A percentile compares a stretch with the other conserved stretches of the same genome.
phyloP scores from a whole-genome alignment of 305 asterid species.

The Fraxinus sp. region DNA sequence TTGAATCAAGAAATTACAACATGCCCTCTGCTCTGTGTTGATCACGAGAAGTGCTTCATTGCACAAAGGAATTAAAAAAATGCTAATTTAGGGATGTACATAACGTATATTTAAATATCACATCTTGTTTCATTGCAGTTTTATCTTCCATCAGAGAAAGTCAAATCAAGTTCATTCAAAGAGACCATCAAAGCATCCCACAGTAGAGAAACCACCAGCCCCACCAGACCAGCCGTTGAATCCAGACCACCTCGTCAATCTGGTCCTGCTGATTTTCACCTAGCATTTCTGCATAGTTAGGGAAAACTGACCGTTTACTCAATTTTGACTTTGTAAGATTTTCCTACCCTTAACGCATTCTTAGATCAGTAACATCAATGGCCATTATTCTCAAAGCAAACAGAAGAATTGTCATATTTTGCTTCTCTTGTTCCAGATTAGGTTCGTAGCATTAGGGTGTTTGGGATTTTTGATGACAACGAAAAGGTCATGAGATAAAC shows the following conservation, averaged over 20 bases:
- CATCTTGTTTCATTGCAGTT: slow-evolving; percentile 44
- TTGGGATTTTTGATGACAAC: slow-evolving; percentile 15
- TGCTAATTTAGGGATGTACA: not conserved
- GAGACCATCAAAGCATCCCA: slow-evolving; percentile 45
- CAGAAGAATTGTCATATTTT: not conserved
- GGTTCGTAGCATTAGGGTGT: slow-evolving; percentile 10
- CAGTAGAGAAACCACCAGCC: slow-evolving; percentile 38
- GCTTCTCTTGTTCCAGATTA: slow-evolving; percentile 13
- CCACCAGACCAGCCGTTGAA: slow-evolving; percentile 32
- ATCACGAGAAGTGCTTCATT: not conserved
- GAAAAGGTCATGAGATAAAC: not conserved
- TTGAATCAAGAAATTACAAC: not conserved
- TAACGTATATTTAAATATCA: not conserved
- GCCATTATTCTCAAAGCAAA: not conserved
- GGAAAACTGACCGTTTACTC: not conserved
- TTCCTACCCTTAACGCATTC: not conserved
- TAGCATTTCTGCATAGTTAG: slow-evolving; percentile 56
- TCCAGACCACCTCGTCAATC: slow-evolving; percentile 25
- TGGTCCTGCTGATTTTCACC: slow-evolving; percentile 27
- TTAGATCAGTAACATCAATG: not conserved
- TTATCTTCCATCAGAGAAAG: slow-evolving; percentile 51
- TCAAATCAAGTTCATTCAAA: slow-evolving; percentile 48
- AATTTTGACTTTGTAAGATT: not conserved
- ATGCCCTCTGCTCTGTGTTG: not conserved
- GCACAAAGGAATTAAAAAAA: not conserved